Evolutionary conservation across 306 rosid species (phyloP), one percentile per base, ranked within the genome.

Genomic region (Prunus armeniaca): DNA sequence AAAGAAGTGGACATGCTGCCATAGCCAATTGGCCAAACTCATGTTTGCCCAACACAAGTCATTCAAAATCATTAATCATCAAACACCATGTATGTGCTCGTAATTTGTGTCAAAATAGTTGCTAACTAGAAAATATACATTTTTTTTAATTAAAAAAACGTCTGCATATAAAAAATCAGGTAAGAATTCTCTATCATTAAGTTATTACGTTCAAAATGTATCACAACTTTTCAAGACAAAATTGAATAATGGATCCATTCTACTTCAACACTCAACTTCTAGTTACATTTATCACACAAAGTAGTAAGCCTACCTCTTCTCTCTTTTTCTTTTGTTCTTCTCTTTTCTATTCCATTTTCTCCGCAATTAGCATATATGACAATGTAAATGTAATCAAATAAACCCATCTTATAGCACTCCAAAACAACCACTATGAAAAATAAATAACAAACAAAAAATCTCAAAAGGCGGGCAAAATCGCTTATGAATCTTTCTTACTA

Each of bases 401-500:
- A 88, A 80, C 69, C 83, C 79, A 81, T 60, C 79, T 75, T 41
- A 79, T 70, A 80, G 82, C 67, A 63, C 77, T 83, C 73, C 46
- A 67, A 80, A 75, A 81, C 27, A 61, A 72, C 77, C 69, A 76
- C 64, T 38, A 65, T 25, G 61, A 67, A 71, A 38, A 64, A 50
- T 38, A 12, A 62, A 60, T 5, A 76, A 62, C 28, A 51, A 41
- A 66, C 46, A 46, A 75, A 47, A 74, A 65, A 49, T 41, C 15
- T 3, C 28, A 15, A 51, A 64, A 55, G 69, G 80, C 77, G 57
- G 62, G 32, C 55, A 25, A 54, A 67, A 73, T 76, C 77, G 66
- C 66, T 89, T 71, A 95, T 51, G 82, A 83, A 78, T 85, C 88
- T 84, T 95, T 95, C 90, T 91, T 95, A 90, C 90, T 79, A 75